Evolutionary conservation across 306 rosid genomes (phyloP), one percentile per base, ranked within the genome.

Genomic region (Dalbergia cochinchinensis): DNA sequence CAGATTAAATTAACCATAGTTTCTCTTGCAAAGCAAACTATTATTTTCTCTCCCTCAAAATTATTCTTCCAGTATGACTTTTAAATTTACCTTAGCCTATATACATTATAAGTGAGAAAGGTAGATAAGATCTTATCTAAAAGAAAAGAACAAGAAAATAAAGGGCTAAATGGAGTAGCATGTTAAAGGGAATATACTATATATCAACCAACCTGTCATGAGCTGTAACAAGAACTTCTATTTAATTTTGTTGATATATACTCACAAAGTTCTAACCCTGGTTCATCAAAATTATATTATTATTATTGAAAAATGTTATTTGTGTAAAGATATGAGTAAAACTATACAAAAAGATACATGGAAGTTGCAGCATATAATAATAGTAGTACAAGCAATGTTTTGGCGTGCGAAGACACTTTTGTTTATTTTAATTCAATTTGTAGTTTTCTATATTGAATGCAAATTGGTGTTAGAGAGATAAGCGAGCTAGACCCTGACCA

Each of bases 161-260:
- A 35, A 11, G 10, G 1, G 0, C 0, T 31, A 16, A 65, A 62
- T 54, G 62, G 67, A 64, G 48, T 13, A 76, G 73, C 65, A 74
- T 58, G 47, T 66, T 19, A 35, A 57, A 47, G 60, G 47, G 84
- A 34, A 81, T 81, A 74, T 81, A 66, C 71, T 34, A n/a, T n/a
- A 44, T 71, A 22, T 19, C 54, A 34, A 54, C 26, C 74, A 63
- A 11, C 9, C 59, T 53, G 51, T 72, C 13, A 6, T 73, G 26
- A 53, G 74, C 65, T 77, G 66, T 77, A 77, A 37, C 14, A 54
- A 39, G 16, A 51, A 65, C 66, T 8, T 39, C 13, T 13, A 65
- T 34, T 39, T 54, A 41, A 66, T 37, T 60, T 67, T 26, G 34
- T 41, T 20, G 57, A 67, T 41, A 31, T 53, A 20, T 16, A 26